A percentile compares a stretch with the other conserved stretches of the same genome.
Evolutionary conservation across 2,329 filamentous ascomycete species (phyloP).

Genomic region (Colletotrichum acutatum): DNA sequence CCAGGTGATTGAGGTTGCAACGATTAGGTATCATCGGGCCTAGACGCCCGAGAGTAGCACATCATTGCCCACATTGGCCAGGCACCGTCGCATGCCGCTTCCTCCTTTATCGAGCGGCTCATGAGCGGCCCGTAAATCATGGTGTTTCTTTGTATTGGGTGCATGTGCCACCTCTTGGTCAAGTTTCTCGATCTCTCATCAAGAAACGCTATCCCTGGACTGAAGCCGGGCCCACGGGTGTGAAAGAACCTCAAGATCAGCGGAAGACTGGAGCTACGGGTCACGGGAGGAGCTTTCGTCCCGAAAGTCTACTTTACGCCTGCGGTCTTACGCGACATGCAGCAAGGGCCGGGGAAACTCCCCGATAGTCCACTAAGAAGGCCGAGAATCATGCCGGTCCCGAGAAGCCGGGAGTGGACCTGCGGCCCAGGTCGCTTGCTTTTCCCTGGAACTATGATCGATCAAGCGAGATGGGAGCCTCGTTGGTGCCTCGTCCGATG

Average conservation of each 20-base stretch:
- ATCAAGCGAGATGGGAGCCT: background rate
- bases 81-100: background rate
- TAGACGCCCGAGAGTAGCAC: background rate
- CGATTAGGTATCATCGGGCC: background rate
- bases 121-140: background rate
- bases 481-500: background rate
- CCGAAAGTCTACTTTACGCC: background rate
- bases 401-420: background rate
- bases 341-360: constrained; percentile 12
- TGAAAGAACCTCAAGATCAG: constrained; percentile 15
- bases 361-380: background rate
- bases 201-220: background rate
- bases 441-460: no score
- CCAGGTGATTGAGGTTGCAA: background rate
- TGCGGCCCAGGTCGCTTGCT: no score
- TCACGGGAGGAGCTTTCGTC: constrained; percentile 2
- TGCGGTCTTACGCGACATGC: background rate
- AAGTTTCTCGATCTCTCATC: background rate
- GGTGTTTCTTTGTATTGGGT: background rate
- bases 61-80: background rate
- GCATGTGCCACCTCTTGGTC: background rate
- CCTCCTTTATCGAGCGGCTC: background rate
- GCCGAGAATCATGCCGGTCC: background rate
- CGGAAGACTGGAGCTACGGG: background rate
- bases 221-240: background rate